Conservation (phyloP, 805 yeast species). For the Nakazawaea ambrosiae region DNA sequence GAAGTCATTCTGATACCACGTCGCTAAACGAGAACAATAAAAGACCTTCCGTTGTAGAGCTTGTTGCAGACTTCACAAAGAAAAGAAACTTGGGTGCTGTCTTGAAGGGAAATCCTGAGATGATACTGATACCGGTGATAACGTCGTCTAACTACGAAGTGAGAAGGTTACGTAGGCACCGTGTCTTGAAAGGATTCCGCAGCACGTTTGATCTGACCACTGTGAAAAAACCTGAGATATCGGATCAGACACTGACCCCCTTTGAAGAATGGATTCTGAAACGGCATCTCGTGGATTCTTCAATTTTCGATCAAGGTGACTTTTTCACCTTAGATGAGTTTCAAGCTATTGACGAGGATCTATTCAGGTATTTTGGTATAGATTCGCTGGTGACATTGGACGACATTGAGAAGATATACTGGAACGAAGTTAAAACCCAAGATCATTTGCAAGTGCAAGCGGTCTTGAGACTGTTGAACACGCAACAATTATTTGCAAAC, state of each 20-base stretch:
- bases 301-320: not conserved
- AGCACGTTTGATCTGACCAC: constrained; percentile 42
- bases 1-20: no score
- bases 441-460: not conserved
- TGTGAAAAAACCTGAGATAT: constrained; percentile 34
- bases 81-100: no score
- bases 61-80: no score
- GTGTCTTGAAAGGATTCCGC: constrained; percentile 44
- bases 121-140: no score
- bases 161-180: constrained; percentile 36
- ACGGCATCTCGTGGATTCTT: constrained; percentile 1
- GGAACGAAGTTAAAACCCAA: not conserved
- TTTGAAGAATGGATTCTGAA: constrained; percentile 12
- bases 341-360: not conserved
- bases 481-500: constrained; percentile 1
- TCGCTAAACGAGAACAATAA: no score
- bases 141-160: constrained; percentile 38
- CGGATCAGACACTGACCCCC: constrained; percentile 24
- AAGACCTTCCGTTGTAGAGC: no score
- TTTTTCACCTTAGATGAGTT: constrained; percentile 1
- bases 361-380: no score
- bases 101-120: no score
- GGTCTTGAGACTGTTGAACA: not conserved
- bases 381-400: no score
- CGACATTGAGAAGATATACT: constrained; percentile 1